A percentile compares a stretch with the other conserved stretches of the same genome.
phyloP scores from a whole-genome alignment of 2,329 filamentous ascomycete species.

The Exophiala viscosa region DNA sequence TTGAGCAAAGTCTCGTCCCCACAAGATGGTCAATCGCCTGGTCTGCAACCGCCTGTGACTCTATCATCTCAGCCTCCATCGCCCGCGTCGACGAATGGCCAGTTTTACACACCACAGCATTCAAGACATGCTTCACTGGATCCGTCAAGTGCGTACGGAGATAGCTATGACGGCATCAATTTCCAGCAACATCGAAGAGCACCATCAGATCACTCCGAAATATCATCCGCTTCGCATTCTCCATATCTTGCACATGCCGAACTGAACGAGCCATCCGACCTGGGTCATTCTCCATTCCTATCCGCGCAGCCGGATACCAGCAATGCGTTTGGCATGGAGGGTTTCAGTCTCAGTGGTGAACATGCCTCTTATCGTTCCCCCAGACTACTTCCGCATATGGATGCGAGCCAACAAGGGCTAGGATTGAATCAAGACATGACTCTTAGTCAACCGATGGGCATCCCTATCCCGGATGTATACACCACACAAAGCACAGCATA shows the following conservation, averaged over 20 bases:
- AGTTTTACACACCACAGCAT: conserved; percentile 53
- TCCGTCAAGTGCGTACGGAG: conserved; percentile 55
- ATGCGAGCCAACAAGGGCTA: conserved; percentile 44
- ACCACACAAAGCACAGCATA: conserved; percentile 43
- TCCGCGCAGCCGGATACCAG: conserved; percentile 70
- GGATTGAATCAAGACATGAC: conserved; percentile 17
- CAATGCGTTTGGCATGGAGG: conserved; percentile 71
- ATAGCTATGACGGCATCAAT: conserved; percentile 50
- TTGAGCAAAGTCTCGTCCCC: conserved; percentile 45
- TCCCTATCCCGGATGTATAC: conserved; percentile 49
- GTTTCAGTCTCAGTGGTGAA: conserved; percentile 67
- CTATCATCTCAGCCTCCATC: conserved; percentile 50
- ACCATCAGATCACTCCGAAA: conserved; percentile 88
- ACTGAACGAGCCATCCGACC: conserved; percentile 69
- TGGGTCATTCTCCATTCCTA: conserved; percentile 74
- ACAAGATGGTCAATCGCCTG: conserved; percentile 55
- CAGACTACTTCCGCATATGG: conserved; percentile 60
- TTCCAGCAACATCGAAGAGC: conserved; percentile 81
- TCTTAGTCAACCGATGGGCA: conserved; percentile 40
- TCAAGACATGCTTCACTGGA: conserved; percentile 60
- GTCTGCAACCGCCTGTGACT: conserved; percentile 53
- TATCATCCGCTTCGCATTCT: conserved; percentile 79
- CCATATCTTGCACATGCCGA: conserved; percentile 77
- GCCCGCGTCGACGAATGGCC: conserved; percentile 51
- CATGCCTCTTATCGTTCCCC: conserved; percentile 62